Conservation (phyloP, 2,329 filamentous ascomycete genomes). For the Neofusicoccum laricinum region DNA sequence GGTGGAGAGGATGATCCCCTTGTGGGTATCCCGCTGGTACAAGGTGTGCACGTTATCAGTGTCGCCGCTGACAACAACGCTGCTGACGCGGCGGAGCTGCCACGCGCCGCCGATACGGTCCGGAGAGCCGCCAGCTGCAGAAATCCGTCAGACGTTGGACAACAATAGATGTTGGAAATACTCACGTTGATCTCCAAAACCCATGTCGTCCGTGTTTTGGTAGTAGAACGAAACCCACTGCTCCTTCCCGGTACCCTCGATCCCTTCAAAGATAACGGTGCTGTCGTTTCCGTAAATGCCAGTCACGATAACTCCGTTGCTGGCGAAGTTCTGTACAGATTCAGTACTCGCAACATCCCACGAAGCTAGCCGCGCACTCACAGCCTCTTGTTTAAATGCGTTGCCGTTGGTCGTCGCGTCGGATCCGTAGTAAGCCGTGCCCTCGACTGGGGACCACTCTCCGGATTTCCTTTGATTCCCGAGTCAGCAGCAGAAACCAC, state of each 20-base stretch:
- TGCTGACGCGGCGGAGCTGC: conserved; percentile 59
- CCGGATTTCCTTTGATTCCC: conserved; percentile 40
- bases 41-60: conserved; percentile 49
- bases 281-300: conserved; percentile 56
- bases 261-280: conserved; percentile 50
- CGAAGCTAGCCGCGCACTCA: conserved; percentile 9
- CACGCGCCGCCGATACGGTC: conserved; percentile 60
- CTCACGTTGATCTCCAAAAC: conserved; percentile 50
- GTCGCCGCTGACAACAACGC: conserved; percentile 57
- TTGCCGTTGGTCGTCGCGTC: conserved; percentile 46
- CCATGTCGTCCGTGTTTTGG: conserved; percentile 59
- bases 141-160: neutral
- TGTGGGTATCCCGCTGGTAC: conserved; percentile 56
- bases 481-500: neutral
- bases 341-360: neutral
- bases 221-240: conserved; percentile 61
- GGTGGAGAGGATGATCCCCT: conserved; percentile 59
- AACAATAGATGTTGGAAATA: neutral
- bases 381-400: conserved; percentile 56
- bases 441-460: conserved; percentile 46
- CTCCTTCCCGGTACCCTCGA: conserved; percentile 50
- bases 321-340: conserved; percentile 42
- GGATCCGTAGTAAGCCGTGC: conserved; percentile 47
- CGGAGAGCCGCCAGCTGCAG: conserved; percentile 49
- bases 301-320: conserved; percentile 47